Conservation (phyloP, 345 rosid species). For the Pistacia integerrima region DNA sequence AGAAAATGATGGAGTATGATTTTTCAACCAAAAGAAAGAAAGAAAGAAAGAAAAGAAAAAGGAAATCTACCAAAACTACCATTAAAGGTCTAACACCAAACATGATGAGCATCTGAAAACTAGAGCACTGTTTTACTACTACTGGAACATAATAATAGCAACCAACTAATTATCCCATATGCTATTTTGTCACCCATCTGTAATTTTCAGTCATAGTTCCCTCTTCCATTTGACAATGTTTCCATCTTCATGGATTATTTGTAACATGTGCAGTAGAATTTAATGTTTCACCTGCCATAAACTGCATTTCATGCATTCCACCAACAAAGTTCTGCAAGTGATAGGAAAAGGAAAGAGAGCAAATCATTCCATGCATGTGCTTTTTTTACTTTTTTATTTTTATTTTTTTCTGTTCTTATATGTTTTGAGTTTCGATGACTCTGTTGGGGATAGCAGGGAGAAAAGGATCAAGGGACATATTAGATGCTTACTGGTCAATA, state of each 20-base stretch:
- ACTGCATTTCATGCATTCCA: slow-evolving; percentile 5
- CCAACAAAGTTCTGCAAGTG: slow-evolving; percentile 6
- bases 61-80: not conserved
- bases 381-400: not conserved
- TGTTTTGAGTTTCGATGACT: not conserved
- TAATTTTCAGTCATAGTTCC: not conserved
- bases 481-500: not conserved
- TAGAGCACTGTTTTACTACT: not conserved
- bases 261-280: not conserved
- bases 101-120: slow-evolving; percentile 15
- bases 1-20: slow-evolving; percentile 1
- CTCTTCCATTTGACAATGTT: not conserved
- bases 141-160: slow-evolving; percentile 1
- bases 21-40: not conserved
- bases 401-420: not conserved
- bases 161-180: slow-evolving; percentile 5
- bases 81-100: slow-evolving; percentile 3
- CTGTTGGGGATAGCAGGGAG: not conserved
- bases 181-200: slow-evolving; percentile 10
- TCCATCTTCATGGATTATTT: slow-evolving; percentile 2
- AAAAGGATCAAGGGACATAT: not conserved
- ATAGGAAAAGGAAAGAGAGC: not conserved
- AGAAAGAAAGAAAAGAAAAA: too few species aligned
- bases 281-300: slow-evolving; percentile 12
- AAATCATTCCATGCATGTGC: not conserved